phyloP scores from a whole-genome alignment of 345 rosid genomes.

The Triadica sebifera region DNA sequence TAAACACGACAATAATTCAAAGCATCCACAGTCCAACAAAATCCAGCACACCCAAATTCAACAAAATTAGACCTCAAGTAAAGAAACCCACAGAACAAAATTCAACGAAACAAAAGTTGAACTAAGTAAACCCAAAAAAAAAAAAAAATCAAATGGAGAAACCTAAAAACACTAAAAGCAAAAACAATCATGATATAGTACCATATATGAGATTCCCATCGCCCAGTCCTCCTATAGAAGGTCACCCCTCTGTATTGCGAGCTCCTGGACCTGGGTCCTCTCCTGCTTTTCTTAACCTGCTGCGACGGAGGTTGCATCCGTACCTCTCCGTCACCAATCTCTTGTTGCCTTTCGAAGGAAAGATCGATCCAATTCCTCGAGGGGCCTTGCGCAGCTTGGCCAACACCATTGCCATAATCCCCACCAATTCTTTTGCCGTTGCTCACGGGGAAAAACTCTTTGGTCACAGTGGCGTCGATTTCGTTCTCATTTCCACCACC shows the following conservation, averaged over 20 bases:
- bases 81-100: background rate
- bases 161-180: background rate
- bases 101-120: background rate
- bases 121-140: slow-evolving; percentile 1
- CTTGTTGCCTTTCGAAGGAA: slow-evolving; percentile 30
- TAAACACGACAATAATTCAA: slow-evolving; percentile 1
- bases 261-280: slow-evolving; percentile 97
- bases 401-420: slow-evolving; percentile 27
- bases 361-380: slow-evolving; percentile 58
- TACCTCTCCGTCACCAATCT: slow-evolving; percentile 33
- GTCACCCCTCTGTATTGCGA: slow-evolving; percentile 97
- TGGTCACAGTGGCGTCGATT: slow-evolving; percentile 41
- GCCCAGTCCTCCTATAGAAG: slow-evolving; percentile 86
- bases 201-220: slow-evolving; percentile 99
- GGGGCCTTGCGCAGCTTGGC: slow-evolving; percentile 25
- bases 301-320: slow-evolving; percentile 41
- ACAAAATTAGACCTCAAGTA: slow-evolving; percentile 2
- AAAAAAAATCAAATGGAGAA: background rate
- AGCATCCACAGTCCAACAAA: background rate
- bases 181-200: slow-evolving; percentile 15
- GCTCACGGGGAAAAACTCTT: slow-evolving; percentile 58
- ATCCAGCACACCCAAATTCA: background rate
- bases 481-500: slow-evolving; percentile 23
- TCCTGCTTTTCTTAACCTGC: slow-evolving; percentile 73
- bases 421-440: slow-evolving; percentile 26